These are phyloP conservation scores for Ichthyophthirius multifiliis DNA, from an alignment of 169 alveolate genomes.

Conservation along the genomic window DNA sequence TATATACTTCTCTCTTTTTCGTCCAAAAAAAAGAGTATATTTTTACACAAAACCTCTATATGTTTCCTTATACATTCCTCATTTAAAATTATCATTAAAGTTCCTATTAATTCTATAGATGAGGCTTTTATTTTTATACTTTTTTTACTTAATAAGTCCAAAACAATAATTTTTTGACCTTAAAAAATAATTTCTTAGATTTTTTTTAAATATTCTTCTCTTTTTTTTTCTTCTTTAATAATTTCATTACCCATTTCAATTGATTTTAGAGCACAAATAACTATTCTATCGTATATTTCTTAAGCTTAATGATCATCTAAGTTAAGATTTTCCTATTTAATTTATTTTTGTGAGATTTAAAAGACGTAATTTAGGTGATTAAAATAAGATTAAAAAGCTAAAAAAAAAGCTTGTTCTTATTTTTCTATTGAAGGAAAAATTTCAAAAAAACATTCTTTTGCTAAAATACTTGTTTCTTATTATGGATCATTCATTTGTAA, in stretches of 20 bases:
- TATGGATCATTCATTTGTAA: neutral
- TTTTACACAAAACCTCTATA: neutral
- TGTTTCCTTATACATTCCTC: neutral
- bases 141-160: neutral
- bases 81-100: neutral
- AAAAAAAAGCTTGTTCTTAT: neutral
- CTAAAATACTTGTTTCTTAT: neutral
- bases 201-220: neutral
- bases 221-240: neutral
- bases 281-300: conserved; percentile 1
- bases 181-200: neutral
- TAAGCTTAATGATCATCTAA: neutral
- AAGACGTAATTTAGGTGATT: neutral
- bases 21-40: neutral
- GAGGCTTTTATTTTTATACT: neutral
- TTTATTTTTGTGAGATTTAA: neutral
- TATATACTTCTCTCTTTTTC: neutral
- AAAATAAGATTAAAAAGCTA: neutral
- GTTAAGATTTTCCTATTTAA: neutral
- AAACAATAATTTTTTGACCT: neutral
- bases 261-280: neutral
- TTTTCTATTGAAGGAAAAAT: neutral
- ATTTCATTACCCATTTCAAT: neutral
- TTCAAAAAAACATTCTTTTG: neutral
- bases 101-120: neutral